phyloP scores from a whole-genome alignment of 176 grass and related monocot species.

The Triticum aestivum region IWGSC_CS_RefSeq_v2.1 NC_057794.1:4386165-4386664 shows the following conservation, averaged over 20 bases:
- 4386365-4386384: background rate
- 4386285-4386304: background rate
- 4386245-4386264: background rate
- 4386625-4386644: too few species aligned
- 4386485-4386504: background rate
- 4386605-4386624: too few species aligned
- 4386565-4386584: too few species aligned
- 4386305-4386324: background rate
- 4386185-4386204: background rate
- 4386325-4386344: background rate
- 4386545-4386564: background rate
- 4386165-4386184: background rate
- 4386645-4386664: too few species aligned
- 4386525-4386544: background rate
- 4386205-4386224: background rate
- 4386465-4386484: too few species aligned
- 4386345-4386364: conserved; percentile 12
- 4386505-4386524: background rate
- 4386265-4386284: background rate
- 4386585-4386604: too few species aligned
- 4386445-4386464: background rate
- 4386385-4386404: background rate
- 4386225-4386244: conserved; percentile 23
- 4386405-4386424: background rate
- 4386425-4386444: background rate